phyloP scores from a whole-genome alignment of 2,329 filamentous ascomycete species.

The Arthrinium puccinioides region DNA sequence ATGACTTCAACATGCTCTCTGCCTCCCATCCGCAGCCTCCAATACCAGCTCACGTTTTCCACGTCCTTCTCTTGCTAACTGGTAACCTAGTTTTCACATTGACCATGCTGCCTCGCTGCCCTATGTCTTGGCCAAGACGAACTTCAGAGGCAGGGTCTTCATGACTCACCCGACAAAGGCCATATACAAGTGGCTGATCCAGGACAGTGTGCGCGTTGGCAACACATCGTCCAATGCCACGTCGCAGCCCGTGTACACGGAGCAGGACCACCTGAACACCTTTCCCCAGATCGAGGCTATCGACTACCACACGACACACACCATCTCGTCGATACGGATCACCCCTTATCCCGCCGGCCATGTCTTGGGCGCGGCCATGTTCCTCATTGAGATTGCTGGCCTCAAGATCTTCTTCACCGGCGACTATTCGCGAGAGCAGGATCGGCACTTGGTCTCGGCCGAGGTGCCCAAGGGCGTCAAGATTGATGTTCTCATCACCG shows the following conservation, averaged over 20 bases:
- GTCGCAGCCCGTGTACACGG: constrained; percentile 80
- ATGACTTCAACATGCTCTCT: constrained; percentile 5
- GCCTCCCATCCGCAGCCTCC: neutral
- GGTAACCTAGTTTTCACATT: constrained; percentile 98
- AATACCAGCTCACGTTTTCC: neutral
- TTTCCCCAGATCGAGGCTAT: constrained; percentile 95
- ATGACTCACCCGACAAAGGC: constrained; percentile 99
- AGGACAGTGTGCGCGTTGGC: constrained; percentile 89
- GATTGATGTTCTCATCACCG: constrained; percentile 93
- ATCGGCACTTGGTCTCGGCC: constrained; percentile 90
- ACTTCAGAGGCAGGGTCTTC: constrained; percentile 93
- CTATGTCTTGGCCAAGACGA: constrained; percentile 95
- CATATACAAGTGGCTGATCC: constrained; percentile 99
- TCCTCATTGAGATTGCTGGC: constrained; percentile 92
- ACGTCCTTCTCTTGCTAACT: neutral
- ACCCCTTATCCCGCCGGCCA: constrained; percentile 96
- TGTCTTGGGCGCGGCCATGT: constrained; percentile 98
- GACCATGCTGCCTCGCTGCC: constrained; percentile 98
- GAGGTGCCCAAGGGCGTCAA: constrained; percentile 83
- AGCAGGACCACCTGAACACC: constrained; percentile 89
- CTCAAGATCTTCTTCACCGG: constrained; percentile 97
- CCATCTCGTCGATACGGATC: constrained; percentile 91
- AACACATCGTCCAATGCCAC: constrained; percentile 57
- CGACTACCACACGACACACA: constrained; percentile 96
- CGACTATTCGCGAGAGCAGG: constrained; percentile 93